Conservation (phyloP, 2,329 filamentous ascomycete genomes). For the Ambrosiella beaveri region DNA sequence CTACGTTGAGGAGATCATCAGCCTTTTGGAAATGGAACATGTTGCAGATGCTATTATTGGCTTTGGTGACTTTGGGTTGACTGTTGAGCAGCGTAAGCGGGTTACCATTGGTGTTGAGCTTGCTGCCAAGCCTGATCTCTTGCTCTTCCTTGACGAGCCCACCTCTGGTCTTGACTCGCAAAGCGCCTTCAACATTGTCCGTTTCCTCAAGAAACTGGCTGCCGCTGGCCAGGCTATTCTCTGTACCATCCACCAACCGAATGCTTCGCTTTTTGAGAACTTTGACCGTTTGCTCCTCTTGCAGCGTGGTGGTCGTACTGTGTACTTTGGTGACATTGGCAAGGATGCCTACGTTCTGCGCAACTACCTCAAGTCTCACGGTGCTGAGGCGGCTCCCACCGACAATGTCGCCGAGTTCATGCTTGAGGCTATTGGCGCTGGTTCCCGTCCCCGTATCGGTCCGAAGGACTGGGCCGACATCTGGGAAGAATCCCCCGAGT, state of each 20-base stretch:
- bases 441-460: constrained; percentile 53
- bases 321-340: constrained; percentile 77
- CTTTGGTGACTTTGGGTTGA: constrained; percentile 49
- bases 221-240: constrained; percentile 73
- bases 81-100: constrained; percentile 49
- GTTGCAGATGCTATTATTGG: constrained; percentile 44
- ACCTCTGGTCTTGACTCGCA: constrained; percentile 59
- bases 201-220: constrained; percentile 51
- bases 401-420: constrained; percentile 60
- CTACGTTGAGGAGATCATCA: constrained; percentile 45
- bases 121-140: constrained; percentile 60
- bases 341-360: constrained; percentile 55
- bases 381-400: constrained; percentile 37
- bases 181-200: constrained; percentile 51
- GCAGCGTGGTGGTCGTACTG: constrained; percentile 59
- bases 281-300: constrained; percentile 71
- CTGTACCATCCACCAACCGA: constrained; percentile 84
- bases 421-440: constrained; percentile 69
- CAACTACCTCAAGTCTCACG: constrained; percentile 40
- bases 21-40: constrained; percentile 39
- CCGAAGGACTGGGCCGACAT: constrained; percentile 65
- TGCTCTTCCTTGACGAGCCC: constrained; percentile 65
- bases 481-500: constrained; percentile 57
- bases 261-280: constrained; percentile 70
- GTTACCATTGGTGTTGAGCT: constrained; percentile 88